Evolutionary conservation across 495 filamentous ascomycete species (phyloP).

Genomic region (Talaromyces ruber): DNA sequence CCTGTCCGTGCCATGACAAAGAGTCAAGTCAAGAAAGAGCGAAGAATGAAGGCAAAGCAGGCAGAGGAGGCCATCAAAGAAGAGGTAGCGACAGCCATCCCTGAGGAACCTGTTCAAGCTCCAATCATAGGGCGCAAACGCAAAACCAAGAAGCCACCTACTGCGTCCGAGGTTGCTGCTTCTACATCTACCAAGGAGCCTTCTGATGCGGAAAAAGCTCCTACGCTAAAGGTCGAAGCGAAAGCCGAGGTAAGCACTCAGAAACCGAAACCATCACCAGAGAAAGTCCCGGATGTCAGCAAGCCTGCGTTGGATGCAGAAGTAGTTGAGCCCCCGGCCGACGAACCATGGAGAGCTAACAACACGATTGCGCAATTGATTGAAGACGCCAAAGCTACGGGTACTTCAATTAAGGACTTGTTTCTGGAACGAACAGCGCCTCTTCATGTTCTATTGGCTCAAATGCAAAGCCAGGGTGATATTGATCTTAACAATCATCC

Average conservation of each 20-base stretch:
- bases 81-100: constrained; percentile 36
- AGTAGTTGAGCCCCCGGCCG: constrained; percentile 2
- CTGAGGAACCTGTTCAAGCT: constrained; percentile 59
- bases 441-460: constrained; percentile 36
- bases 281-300: background rate
- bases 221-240: constrained; percentile 13
- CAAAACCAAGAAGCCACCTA: constrained; percentile 72
- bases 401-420: constrained; percentile 28
- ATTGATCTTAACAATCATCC: constrained; percentile 41
- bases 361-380: constrained; percentile 33
- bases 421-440: constrained; percentile 32
- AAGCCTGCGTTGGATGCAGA: background rate
- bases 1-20: constrained; percentile 77
- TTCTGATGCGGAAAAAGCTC: constrained; percentile 6
- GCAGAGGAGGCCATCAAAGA: constrained; percentile 58
- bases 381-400: constrained; percentile 29
- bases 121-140: constrained; percentile 84
- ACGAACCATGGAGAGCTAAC: constrained; percentile 33
- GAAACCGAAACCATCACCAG: background rate
- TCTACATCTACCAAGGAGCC: constrained; percentile 26
- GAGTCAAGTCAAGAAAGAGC: constrained; percentile 82
- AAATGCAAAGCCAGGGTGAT: constrained; percentile 39
- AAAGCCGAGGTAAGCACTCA: background rate
- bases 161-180: constrained; percentile 28
- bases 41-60: constrained; percentile 52